Evolutionary conservation across 208 protist species (phyloP).

Genomic region (Leishmania major): DNA sequence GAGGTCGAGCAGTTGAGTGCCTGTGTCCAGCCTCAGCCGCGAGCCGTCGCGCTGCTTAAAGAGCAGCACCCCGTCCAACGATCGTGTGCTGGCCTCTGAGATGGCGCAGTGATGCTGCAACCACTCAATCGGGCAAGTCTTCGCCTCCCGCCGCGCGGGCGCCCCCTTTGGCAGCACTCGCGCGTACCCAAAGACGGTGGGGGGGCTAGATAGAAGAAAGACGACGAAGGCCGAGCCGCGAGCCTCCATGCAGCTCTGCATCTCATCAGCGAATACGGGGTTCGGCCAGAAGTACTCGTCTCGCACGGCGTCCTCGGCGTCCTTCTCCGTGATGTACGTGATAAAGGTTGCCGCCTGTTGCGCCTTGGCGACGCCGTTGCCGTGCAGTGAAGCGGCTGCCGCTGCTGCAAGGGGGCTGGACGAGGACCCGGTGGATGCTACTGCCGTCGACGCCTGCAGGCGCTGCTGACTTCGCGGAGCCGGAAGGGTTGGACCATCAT

Average conservation of each 20-base stretch:
- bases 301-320: constrained; percentile 50
- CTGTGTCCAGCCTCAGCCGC: constrained; percentile 60
- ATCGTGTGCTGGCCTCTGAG: constrained; percentile 34
- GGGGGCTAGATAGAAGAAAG: constrained; percentile 45
- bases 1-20: constrained; percentile 52
- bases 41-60: constrained; percentile 60
- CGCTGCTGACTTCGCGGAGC: constrained; percentile 30
- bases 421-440: neutral
- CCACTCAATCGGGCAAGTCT: constrained; percentile 59
- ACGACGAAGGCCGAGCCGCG: constrained; percentile 37
- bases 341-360: constrained; percentile 37
- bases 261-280: constrained; percentile 35
- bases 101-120: constrained; percentile 59
- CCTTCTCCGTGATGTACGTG: constrained; percentile 45
- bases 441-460: constrained; percentile 3
- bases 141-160: constrained; percentile 9
- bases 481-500: constrained; percentile 17
- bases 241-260: constrained; percentile 43
- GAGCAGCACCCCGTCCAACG: constrained; percentile 37
- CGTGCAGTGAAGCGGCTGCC: constrained; percentile 13
- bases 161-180: constrained; percentile 33
- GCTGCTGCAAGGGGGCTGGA: neutral
- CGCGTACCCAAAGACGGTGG: constrained; percentile 64
- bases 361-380: constrained; percentile 15
- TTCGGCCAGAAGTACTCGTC: constrained; percentile 52